phyloP scores from a whole-genome alignment of 805 yeast genomes.

The Starmerella tilneyi region DNA sequence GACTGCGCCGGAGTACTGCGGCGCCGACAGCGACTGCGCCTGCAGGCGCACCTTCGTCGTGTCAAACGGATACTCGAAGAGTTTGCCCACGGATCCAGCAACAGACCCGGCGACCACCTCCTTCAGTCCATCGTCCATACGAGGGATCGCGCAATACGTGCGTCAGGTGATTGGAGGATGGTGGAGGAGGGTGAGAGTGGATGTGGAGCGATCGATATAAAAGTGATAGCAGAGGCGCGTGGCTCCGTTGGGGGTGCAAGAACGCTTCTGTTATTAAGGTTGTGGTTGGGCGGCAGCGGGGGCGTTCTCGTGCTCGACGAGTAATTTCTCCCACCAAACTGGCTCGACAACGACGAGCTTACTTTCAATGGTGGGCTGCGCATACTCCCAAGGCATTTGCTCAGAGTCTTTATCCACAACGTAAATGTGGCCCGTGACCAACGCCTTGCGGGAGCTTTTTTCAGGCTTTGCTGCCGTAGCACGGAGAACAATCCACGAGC shows the following conservation, averaged over 20 bases:
- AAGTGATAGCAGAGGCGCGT: too few relatives aligned
- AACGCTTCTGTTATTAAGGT: too few relatives aligned
- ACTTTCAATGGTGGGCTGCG: constrained; percentile 27
- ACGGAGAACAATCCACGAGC: constrained; percentile 51
- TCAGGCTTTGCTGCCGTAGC: constrained; percentile 55
- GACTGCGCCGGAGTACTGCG: constrained; percentile 46
- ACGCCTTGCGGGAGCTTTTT: constrained; percentile 59
- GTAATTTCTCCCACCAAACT: constrained; percentile 31
- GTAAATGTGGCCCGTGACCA: constrained; percentile 57
- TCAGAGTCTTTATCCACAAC: constrained; percentile 32
- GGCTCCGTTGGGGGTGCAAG: too few relatives aligned
- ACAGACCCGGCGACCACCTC: constrained; percentile 33
- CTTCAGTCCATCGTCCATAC: constrained; percentile 9
- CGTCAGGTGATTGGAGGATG: constrained; percentile 3
- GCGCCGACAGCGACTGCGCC: constrained; percentile 44
- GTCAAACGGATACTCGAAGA: constrained; percentile 86
- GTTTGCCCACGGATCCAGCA: constrained; percentile 75
- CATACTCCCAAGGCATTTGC: constrained; percentile 16
- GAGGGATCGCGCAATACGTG: too few relatives aligned
- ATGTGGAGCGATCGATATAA: too few relatives aligned
- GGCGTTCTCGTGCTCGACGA: too few relatives aligned
- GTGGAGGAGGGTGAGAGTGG: too few relatives aligned
- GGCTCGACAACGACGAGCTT: constrained; percentile 33
- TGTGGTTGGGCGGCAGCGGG: too few relatives aligned
- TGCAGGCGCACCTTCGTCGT: constrained; percentile 82